Base-by-base conservation (phyloP, 345 rosid species). In the Cochlearia excelsa region DNA sequence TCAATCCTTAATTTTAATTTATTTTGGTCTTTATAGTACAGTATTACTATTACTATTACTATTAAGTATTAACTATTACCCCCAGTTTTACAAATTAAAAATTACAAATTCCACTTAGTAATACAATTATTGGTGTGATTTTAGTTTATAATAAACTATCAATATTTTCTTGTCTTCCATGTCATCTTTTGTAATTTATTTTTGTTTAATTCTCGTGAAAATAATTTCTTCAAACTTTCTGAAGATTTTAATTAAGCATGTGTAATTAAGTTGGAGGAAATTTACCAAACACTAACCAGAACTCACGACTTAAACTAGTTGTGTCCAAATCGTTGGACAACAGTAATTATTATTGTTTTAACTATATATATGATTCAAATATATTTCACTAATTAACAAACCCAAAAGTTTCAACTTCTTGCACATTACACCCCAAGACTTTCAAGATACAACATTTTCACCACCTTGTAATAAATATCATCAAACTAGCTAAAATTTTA, bases 251-350 rank as follows among this genome's bases (percentile, higher is more conserved):
- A 11, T 26, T 35, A 10, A 5, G 27, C 34, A 23, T 23, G 31
- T 11, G n/a, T 49, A 59, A 16, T 66, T 49, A 68, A 59, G 61
- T 45, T 60, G 55, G 4, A 68, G 11, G 34, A 11, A 53, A 47
- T 60, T 53, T 61, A 61, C 67, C 55, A 42, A 52, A 61, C 67
- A 60, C 50, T 60, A 68, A 68, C 53, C 48, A 68, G 33, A 68
- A 39, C n/a, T 46, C 51, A 53, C 56, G 46, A 33, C 50, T 60
- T 60, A 61, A 16, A 68, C 67, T 39, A 47, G 51, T 61, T 59
- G 42, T 59, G 43, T 9, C 71, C 52, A 58, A 50, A 27, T 58
- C 42, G 46, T 28, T 54, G 45, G 56, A 53, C 61, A 60, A 5
- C 31, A 40, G 27, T 29, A 30, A 46, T 54, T 61, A 47, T 61